phyloP scores from a whole-genome alignment of 176 grass and related monocot species.

The Oryza australiensis region DNA sequence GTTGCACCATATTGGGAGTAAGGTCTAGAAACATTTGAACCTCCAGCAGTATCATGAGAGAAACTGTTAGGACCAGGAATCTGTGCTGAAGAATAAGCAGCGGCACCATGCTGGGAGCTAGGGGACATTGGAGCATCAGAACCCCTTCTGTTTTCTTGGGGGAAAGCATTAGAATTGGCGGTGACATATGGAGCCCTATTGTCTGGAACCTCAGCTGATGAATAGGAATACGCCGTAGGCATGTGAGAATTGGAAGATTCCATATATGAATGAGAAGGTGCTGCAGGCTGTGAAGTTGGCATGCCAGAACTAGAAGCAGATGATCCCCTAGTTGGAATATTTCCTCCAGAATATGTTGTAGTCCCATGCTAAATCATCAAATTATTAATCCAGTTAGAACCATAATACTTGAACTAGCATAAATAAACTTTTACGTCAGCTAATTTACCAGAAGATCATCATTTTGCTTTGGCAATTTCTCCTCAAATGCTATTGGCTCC shows the following conservation, averaged over 20 bases:
- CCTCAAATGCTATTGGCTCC: conserved; percentile 86
- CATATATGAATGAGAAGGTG: conserved; percentile 28
- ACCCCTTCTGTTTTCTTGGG: conserved; percentile 29
- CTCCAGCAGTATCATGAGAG: conserved; percentile 37
- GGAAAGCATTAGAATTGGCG: conserved; percentile 27
- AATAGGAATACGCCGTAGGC: conserved; percentile 21
- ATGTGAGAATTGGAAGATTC: conserved; percentile 29
- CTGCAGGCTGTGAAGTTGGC: conserved; percentile 31
- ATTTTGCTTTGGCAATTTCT: conserved; percentile 64
- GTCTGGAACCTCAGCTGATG: conserved; percentile 15
- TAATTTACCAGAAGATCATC: conserved; percentile 68
- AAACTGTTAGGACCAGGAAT: conserved; percentile 33
- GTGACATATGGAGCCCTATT: conserved; percentile 20
- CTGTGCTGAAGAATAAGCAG: conserved; percentile 37
- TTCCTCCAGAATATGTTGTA: conserved; percentile 58
- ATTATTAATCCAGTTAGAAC: conserved; percentile 32
- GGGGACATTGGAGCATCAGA: conserved; percentile 40
- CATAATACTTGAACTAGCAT: conserved; percentile 2
- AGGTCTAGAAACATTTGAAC: conserved; percentile 36
- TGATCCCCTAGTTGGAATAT: conserved; percentile 41
- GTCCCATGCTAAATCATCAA: conserved; percentile 55
- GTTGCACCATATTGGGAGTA: conserved; percentile 34
- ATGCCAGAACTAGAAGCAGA: conserved; percentile 43
- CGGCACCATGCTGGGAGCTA: conserved; percentile 28
- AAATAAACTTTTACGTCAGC: conserved; percentile 8